Conservation (phyloP, 2,329 filamentous ascomycete species). For the Phyllosticta citrichinensis region DNA sequence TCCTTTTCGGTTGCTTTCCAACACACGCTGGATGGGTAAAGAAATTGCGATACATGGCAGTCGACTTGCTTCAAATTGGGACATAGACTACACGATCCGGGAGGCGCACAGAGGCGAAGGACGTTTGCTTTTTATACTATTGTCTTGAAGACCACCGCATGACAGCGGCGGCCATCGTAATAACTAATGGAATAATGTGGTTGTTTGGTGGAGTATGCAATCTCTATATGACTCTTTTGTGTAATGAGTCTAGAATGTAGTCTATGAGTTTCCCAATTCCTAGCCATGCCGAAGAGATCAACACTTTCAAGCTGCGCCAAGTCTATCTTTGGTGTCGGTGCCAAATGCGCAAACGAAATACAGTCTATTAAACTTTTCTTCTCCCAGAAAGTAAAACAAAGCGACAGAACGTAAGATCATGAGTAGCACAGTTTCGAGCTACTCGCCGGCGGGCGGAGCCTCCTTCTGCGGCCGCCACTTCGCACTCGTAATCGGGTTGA, state of each 20-base stretch:
- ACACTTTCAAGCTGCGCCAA: too few species aligned
- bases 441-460: neutral
- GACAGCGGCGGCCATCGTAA: neutral
- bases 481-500: slow-evolving; percentile 49
- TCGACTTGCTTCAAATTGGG: neutral
- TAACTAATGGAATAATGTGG: neutral
- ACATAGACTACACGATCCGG: neutral
- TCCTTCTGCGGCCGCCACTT: slow-evolving; percentile 37
- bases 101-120: neutral
- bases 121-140: neutral
- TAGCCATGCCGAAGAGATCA: too few species aligned
- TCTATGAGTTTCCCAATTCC: too few species aligned
- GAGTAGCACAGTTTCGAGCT: neutral
- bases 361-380: too few species aligned
- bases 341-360: too few species aligned
- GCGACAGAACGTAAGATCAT: too few species aligned
- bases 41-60: neutral
- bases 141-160: neutral
- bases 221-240: neutral
- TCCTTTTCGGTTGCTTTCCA: too few species aligned
- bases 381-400: too few species aligned
- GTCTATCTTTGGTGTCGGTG: too few species aligned
- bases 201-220: neutral
- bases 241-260: neutral
- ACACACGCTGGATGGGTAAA: neutral